phyloP scores from a whole-genome alignment of 345 rosid genomes.

The Turnera subulata region DNA sequence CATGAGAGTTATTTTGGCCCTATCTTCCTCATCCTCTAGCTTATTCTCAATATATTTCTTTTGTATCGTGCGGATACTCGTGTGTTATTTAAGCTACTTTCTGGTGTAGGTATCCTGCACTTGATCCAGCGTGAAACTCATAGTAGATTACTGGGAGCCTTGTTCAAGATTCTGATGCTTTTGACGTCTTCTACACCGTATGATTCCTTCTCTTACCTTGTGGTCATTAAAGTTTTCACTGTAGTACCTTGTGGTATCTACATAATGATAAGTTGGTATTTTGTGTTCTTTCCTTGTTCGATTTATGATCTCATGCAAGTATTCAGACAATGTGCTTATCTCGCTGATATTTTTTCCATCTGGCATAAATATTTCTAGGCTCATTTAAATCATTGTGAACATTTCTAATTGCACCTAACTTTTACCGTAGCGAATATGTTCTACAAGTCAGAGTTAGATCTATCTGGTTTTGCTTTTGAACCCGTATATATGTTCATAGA shows the following conservation, averaged over 20 bases:
- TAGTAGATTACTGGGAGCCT: slow-evolving; percentile 60
- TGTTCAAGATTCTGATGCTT: slow-evolving; percentile 78
- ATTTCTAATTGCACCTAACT: not conserved
- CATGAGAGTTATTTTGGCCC: slow-evolving; percentile 14
- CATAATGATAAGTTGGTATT: not conserved
- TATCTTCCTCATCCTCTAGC: slow-evolving; percentile 5
- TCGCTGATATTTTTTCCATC: too few species aligned
- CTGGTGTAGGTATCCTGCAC: slow-evolving; percentile 64
- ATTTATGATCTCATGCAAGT: not conserved
- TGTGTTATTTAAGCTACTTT: slow-evolving; percentile 10
- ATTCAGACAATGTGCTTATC: too few species aligned
- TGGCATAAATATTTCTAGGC: not conserved
- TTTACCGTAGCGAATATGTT: not conserved
- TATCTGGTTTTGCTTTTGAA: not conserved
- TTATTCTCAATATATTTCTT: slow-evolving; percentile 2
- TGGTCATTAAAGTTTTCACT: slow-evolving; percentile 5
- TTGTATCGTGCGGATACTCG: too few species aligned
- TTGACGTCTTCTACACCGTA: slow-evolving; percentile 90
- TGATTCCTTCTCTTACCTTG: slow-evolving; percentile 28
- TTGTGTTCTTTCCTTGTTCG: not conserved
- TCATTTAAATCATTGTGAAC: not conserved
- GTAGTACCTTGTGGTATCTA: slow-evolving; percentile 3
- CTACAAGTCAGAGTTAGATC: not conserved
- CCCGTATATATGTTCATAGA: not conserved
- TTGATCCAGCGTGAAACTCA: slow-evolving; percentile 67